Evolutionary conservation across 495 filamentous ascomycete genomes (phyloP).

Genomic region (Massariosphaeria phaeospora): DNA sequence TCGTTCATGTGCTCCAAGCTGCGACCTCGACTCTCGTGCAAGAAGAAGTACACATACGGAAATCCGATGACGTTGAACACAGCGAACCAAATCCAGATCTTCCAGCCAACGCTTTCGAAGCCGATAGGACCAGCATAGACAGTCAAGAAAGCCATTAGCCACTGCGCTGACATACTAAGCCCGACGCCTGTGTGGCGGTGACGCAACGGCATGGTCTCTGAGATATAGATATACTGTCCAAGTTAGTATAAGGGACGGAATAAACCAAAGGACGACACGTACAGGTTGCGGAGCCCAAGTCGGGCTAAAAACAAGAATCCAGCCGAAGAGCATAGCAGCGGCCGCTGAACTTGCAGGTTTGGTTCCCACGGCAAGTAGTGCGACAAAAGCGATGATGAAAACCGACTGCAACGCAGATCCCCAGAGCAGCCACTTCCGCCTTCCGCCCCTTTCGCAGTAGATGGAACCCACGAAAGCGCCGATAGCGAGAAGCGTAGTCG

Average conservation of each 20-base stretch:
- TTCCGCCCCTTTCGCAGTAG: constrained; percentile 20
- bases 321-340: constrained; percentile 20
- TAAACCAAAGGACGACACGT: neutral
- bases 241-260: neutral
- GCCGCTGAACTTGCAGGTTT: constrained; percentile 8
- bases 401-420: constrained; percentile 12
- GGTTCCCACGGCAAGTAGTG: neutral
- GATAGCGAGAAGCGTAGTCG: constrained; percentile 15
- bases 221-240: constrained; percentile 18
- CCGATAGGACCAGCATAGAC: constrained; percentile 22
- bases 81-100: constrained; percentile 23
- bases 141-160: constrained; percentile 23
- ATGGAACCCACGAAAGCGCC: constrained; percentile 16
- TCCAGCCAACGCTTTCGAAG: constrained; percentile 23
- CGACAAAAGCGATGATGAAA: constrained; percentile 19
- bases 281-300: constrained; percentile 14
- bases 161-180: constrained; percentile 9
- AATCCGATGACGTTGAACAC: constrained; percentile 4
- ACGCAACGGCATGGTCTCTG: constrained; percentile 19
- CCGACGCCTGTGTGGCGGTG: constrained; percentile 18
- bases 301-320: constrained; percentile 16
- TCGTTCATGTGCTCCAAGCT: constrained; percentile 4
- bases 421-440: constrained; percentile 19
- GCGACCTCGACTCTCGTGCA: constrained; percentile 8
- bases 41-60: constrained; percentile 9